Conservation (phyloP, 495 filamentous ascomycete genomes). For the Apodospora peruviana region DNA sequence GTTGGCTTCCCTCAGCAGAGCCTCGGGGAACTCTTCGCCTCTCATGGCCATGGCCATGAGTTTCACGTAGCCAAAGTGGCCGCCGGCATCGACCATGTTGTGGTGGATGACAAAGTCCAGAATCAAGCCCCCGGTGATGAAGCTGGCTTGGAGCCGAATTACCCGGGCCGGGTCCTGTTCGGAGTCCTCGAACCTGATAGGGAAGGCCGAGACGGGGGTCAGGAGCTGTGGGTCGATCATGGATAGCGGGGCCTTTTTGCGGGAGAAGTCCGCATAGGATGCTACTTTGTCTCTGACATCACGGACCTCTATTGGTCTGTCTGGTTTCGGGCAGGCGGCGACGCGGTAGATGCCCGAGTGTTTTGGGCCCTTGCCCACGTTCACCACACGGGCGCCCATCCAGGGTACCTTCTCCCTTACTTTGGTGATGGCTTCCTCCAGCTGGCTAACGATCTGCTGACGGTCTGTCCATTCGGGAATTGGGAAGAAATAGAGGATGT, state of each 20-base stretch:
- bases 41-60: constrained; percentile 28
- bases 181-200: constrained; percentile 21
- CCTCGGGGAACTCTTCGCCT: constrained; percentile 12
- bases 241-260: constrained; percentile 17
- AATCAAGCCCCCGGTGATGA: constrained; percentile 25
- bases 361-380: too few species aligned
- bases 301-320: too few species aligned
- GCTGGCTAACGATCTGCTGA: constrained; percentile 11
- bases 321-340: too few species aligned
- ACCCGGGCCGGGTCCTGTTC: constrained; percentile 26
- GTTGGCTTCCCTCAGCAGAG: constrained; percentile 26
- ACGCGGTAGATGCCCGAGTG: too few species aligned
- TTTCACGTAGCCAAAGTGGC: constrained; percentile 28
- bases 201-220: constrained; percentile 19
- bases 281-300: constrained; percentile 19
- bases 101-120: constrained; percentile 31
- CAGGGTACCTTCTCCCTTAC: constrained; percentile 26
- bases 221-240: constrained; percentile 27
- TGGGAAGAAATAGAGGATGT: constrained; percentile 26
- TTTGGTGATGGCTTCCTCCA: constrained; percentile 22
- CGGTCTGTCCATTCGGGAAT: constrained; percentile 11
- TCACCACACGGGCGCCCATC: too few species aligned
- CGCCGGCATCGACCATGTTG: constrained; percentile 36
- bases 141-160: constrained; percentile 27
- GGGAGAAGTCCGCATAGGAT: constrained; percentile 18